Evolutionary conservation across 768 basidiomycete species (phyloP).

Genomic region (Mycena maculata): DNA sequence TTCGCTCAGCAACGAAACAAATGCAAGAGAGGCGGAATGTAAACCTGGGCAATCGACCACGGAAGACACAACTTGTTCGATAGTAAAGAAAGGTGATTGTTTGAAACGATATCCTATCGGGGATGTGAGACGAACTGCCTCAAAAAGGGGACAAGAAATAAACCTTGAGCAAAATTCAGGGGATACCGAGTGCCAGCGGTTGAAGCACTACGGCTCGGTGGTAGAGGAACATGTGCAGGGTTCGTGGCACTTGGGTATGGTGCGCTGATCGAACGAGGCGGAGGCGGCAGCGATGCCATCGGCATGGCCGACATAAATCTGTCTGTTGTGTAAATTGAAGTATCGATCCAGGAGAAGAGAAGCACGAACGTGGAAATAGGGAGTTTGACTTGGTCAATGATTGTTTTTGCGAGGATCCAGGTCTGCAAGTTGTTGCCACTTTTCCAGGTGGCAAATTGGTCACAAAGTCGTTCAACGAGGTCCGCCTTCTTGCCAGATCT

Average conservation of each 20-base stretch:
- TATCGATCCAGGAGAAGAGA: not conserved
- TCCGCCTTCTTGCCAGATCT: slow-evolving; percentile 22
- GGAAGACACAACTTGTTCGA: slow-evolving; percentile 58
- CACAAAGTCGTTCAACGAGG: slow-evolving; percentile 23
- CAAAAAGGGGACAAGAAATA: not conserved
- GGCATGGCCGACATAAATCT: slow-evolving; percentile 6
- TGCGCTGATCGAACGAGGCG: not conserved
- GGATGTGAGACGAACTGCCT: not conserved
- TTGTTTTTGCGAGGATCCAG: slow-evolving; percentile 9
- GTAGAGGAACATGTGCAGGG: slow-evolving; percentile 12
- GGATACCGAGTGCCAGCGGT: not conserved
- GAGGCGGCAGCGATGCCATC: slow-evolving; percentile 5
- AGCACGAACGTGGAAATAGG: slow-evolving; percentile 13
- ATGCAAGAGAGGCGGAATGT: too few species aligned
- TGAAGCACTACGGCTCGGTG: slow-evolving; percentile 21
- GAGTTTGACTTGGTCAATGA: slow-evolving; percentile 1
- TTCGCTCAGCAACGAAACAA: not conserved
- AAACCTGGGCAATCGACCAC: slow-evolving; percentile 60
- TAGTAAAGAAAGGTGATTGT: slow-evolving; percentile 62
- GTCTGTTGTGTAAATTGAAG: not conserved
- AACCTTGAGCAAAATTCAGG: slow-evolving; percentile 5
- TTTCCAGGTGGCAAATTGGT: slow-evolving; percentile 23
- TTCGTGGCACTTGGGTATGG: not conserved
- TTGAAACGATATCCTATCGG: slow-evolving; percentile 51
- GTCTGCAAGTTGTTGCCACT: not conserved